Percentiles rank a stretch among this genome's conserved stretches.
Evolutionary conservation across 1,284 basidiomycete species (phyloP).

Genomic region (Ustilago esculenta): DNA sequence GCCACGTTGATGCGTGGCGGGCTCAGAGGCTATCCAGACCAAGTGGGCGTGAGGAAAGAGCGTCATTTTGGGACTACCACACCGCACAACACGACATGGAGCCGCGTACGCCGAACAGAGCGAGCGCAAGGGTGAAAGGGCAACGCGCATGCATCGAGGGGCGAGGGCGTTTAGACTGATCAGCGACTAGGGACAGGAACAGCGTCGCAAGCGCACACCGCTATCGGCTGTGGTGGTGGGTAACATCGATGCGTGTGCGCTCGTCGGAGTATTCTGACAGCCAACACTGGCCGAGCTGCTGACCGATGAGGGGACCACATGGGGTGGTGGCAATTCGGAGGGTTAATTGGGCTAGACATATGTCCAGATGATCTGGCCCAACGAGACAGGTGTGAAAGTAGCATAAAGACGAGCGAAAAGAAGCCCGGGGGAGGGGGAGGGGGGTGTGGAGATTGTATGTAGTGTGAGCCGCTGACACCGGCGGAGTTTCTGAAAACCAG

Average conservation of each 20-base stretch:
- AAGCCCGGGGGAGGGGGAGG: no score
- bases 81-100: no score
- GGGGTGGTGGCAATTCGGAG: background rate
- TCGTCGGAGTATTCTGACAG: no score
- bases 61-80: background rate
- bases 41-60: background rate
- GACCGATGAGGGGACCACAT: background rate
- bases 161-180: no score
- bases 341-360: slow-evolving; percentile 7
- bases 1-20: slow-evolving; percentile 20
- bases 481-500: slow-evolving; percentile 4
- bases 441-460: background rate
- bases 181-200: slow-evolving; percentile 10
- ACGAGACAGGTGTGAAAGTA: slow-evolving; percentile 1
- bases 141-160: background rate
- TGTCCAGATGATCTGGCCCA: slow-evolving; percentile 24
- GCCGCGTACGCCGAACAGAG: no score
- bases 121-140: slow-evolving; percentile 8
- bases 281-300: no score
- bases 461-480: slow-evolving; percentile 1
- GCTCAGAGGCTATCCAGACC: background rate
- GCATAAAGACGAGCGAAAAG: no score
- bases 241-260: no score
- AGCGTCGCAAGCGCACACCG: no score
- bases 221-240: no score